Evolutionary conservation across 495 filamentous ascomycete genomes (phyloP), one percentile per base, ranked within the genome.

Genomic region (Articulospora tetracladia): DNA sequence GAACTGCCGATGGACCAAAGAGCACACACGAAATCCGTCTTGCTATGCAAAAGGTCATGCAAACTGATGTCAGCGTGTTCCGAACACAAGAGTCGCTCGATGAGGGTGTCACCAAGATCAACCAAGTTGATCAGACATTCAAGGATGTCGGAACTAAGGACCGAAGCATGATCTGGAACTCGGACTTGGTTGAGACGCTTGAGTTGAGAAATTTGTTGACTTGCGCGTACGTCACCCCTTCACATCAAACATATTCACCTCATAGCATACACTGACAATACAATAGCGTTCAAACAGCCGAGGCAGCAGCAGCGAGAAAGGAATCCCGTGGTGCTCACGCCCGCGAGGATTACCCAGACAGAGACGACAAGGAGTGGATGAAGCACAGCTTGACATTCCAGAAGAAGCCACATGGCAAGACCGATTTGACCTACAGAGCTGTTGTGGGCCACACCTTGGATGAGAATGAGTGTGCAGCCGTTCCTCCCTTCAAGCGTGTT

Each of bases 161-260:
- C 74, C 88, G 93, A 70, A 93, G 90, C 84, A 97, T 98, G 94
- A 97, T 98, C 79, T 98, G 93, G 93, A 98, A 98, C 85, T 91
- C 89, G 36, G 93, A 98, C 68, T 83, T 98, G 27, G 89, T 96
- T 56, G 93, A 98, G 84, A 95, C 92, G 26, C 83, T 98, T 44
- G 93, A 98, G 77, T 80, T 97, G 68, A 80, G 91, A 66, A 98
- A 98, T 73, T 71, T 98, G 64, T 76, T 98, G 66, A 97, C 93
- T 69, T 98, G 93, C 85, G 93, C 93, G 83, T 68, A 67, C 58
- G 67, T 67, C n/a, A n/a, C n/a, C n/a, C n/a, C n/a, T n/a, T 32
- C n/a, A n/a, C n/a, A n/a, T n/a, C n/a, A n/a, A n/a, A n/a, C n/a
- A n/a, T n/a, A n/a, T n/a, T n/a, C n/a, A n/a, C n/a, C n/a, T n/a